phyloP scores from a whole-genome alignment of 2,329 filamentous ascomycete species.

The Diaporthe velutina region DNA sequence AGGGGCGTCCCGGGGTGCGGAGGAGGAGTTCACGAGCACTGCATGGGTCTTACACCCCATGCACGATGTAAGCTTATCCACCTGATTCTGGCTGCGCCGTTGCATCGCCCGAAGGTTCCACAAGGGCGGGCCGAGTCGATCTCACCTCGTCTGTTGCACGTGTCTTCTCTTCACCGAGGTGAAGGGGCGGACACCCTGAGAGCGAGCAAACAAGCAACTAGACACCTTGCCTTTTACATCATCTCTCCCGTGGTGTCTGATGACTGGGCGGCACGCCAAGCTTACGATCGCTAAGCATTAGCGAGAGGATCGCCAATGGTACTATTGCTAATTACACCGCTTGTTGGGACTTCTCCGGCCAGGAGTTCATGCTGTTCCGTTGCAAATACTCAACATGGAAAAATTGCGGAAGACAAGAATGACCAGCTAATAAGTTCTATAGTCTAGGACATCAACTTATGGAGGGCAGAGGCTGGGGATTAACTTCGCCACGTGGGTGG shows the following conservation, averaged over 20 bases:
- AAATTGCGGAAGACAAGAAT: neutral
- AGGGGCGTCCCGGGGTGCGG: neutral
- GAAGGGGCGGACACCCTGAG: neutral
- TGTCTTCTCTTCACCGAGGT: neutral
- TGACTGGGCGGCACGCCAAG: too few relatives aligned
- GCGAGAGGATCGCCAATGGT: neutral
- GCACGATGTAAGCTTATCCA: conserved; percentile 11
- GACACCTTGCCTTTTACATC: neutral
- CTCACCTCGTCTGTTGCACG: neutral
- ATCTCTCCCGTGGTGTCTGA: neutral
- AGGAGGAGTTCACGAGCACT: neutral
- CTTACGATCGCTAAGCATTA: neutral
- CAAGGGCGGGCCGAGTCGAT: neutral
- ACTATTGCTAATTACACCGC: neutral
- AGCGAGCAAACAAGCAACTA: neutral
- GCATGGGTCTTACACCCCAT: neutral
- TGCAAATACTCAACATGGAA: too few relatives aligned
- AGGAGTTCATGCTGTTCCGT: neutral
- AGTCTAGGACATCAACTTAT: too few relatives aligned
- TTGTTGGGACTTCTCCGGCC: neutral
- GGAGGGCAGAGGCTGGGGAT: neutral
- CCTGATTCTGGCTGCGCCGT: neutral
- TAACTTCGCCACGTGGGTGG: neutral
- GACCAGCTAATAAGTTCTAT: too few relatives aligned
- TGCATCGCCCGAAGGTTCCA: neutral